Evolutionary conservation across 2,329 filamentous ascomycete species (phyloP).

Genomic region (Scolecobasidium constrictum): DNA sequence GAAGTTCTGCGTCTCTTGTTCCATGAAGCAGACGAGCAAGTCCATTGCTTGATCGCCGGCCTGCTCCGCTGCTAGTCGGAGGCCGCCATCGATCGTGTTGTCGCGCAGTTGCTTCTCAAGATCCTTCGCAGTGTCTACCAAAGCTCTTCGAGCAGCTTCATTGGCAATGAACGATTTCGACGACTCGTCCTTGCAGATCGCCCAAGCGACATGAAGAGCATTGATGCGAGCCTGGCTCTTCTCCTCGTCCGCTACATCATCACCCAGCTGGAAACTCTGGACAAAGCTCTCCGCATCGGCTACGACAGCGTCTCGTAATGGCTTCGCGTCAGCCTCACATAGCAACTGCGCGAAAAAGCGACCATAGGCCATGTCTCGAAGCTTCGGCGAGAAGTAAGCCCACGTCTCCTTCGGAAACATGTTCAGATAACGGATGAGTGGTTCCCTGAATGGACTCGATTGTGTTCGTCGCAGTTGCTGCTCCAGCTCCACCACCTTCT

Average conservation of each 20-base stretch:
- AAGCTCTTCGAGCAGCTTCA: conserved; percentile 44
- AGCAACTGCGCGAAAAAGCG: conserved; percentile 85
- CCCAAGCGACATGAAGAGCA: conserved; percentile 73
- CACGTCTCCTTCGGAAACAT: conserved; percentile 84
- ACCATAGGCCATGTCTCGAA: conserved; percentile 80
- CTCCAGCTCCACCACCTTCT: conserved; percentile 83
- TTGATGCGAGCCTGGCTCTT: conserved; percentile 76
- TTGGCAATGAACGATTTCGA: conserved; percentile 56
- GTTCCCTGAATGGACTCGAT: conserved; percentile 81
- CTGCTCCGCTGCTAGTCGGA: conserved; percentile 81
- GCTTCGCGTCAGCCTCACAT: conserved; percentile 59
- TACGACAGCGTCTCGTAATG: conserved; percentile 64
- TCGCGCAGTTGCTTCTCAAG: conserved; percentile 63
- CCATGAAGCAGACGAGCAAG: conserved; percentile 72
- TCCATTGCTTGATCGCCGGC: conserved; percentile 78
- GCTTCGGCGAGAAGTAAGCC: conserved; percentile 63
- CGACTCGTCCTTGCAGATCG: conserved; percentile 57
- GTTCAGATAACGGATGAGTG: conserved; percentile 87
- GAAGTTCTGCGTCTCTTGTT: conserved; percentile 61
- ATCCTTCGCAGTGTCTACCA: conserved; percentile 60
- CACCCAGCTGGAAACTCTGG: conserved; percentile 48
- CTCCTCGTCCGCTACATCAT: conserved; percentile 50
- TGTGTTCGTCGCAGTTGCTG: conserved; percentile 74
- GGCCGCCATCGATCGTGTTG: conserved; percentile 54
- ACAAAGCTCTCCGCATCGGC: conserved; percentile 64